Evolutionary conservation across 1,284 basidiomycete genomes (phyloP).

Genomic region (Entoloma clypeatum): DNA sequence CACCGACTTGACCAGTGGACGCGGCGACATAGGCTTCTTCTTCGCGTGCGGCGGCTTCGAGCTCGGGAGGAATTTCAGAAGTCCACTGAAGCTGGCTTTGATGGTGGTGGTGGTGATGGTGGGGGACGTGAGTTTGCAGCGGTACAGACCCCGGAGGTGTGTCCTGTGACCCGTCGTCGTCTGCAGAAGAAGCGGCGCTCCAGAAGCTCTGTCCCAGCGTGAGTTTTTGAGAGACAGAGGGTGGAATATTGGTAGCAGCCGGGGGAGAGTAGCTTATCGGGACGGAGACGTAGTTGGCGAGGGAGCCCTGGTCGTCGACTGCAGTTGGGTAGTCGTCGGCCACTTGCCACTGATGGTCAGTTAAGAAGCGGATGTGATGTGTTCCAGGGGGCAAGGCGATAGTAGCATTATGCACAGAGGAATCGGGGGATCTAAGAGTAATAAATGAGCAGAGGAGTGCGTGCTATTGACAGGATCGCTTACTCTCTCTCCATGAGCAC

Average conservation of each 20-base stretch:
- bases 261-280: slow-evolving; percentile 27
- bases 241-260: slow-evolving; percentile 11
- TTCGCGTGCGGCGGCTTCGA: slow-evolving; percentile 76
- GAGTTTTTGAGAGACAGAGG: slow-evolving; percentile 12
- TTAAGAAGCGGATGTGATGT: slow-evolving; percentile 94
- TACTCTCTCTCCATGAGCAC: slow-evolving; percentile 61
- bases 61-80: slow-evolving; percentile 65
- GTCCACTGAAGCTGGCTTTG: slow-evolving; percentile 54
- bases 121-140: slow-evolving; percentile 1
- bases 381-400: slow-evolving; percentile 82
- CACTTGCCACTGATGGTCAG: slow-evolving; percentile 86
- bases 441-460: slow-evolving; percentile 1
- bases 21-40: slow-evolving; percentile 73
- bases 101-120: slow-evolving; percentile 21
- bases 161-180: slow-evolving; percentile 30
- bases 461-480: slow-evolving; percentile 24
- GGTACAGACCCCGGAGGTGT: slow-evolving; percentile 1
- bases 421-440: slow-evolving; percentile 20
- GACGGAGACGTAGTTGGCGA: slow-evolving; percentile 91
- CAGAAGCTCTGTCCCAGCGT: slow-evolving; percentile 43
- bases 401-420: slow-evolving; percentile 29
- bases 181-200: slow-evolving; percentile 42
- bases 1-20: slow-evolving; percentile 37
- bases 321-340: slow-evolving; percentile 83
- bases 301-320: slow-evolving; percentile 90